Evolutionary conservation across 257 asterid genomes (phyloP).

Genomic region (Thymus mandschuricus): DNA sequence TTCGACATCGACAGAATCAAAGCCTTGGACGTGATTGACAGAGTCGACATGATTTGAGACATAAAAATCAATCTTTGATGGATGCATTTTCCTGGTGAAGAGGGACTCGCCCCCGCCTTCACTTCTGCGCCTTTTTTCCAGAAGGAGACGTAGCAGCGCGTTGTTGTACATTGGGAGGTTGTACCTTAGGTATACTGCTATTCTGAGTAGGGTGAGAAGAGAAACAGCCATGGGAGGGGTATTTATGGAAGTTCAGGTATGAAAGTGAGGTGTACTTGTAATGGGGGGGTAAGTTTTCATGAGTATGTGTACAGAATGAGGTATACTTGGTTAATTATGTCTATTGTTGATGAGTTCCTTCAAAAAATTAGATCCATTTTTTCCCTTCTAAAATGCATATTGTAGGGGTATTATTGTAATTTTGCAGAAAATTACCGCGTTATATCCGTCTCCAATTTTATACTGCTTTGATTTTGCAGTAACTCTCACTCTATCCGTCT

Average conservation of each 20-base stretch:
- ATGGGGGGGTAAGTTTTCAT: conserved; percentile 31
- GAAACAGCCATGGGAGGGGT: conserved; percentile 6
- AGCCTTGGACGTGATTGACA: conserved; percentile 79
- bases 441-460: no score
- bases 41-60: conserved; percentile 64
- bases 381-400: no score
- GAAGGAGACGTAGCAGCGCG: neutral
- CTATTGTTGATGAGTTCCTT: conserved; percentile 30
- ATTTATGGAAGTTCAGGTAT: conserved; percentile 15
- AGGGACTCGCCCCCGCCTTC: neutral
- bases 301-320: conserved; percentile 46
- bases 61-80: neutral
- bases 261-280: conserved; percentile 9
- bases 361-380: conserved; percentile 3
- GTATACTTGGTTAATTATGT: conserved; percentile 27
- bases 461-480: no score
- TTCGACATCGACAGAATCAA: conserved; percentile 66
- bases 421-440: neutral
- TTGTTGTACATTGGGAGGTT: conserved; percentile 25
- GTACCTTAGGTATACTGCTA: conserved; percentile 31
- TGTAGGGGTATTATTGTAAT: conserved; percentile 6
- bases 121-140: neutral
- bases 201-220: conserved; percentile 23
- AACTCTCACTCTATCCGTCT: no score
- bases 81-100: conserved; percentile 15